These are phyloP conservation scores for Solanum paucissectum DNA, from an alignment of 257 asterid species.

Conservation along the genomic window DNA sequence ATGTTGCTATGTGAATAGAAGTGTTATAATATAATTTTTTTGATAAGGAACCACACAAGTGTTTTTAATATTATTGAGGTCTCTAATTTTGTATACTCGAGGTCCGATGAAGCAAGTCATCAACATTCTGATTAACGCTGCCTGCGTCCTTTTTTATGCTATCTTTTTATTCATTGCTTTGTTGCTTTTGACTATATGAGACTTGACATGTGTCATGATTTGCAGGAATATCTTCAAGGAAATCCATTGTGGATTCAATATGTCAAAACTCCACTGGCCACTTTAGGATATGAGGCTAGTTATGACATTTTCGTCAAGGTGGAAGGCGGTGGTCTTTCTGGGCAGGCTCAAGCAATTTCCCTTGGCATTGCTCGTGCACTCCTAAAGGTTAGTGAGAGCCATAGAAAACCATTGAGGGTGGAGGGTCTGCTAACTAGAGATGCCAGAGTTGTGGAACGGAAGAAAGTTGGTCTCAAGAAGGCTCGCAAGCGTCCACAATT, in stretches of 20 bases:
- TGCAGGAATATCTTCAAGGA: constrained; percentile 96
- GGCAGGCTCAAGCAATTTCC: constrained; percentile 91
- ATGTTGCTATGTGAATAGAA: background rate
- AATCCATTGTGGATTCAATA: constrained; percentile 95
- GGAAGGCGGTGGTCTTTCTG: constrained; percentile 90
- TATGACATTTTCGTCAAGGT: constrained; percentile 91
- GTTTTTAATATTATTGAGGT: background rate
- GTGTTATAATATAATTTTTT: background rate
- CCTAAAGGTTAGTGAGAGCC: constrained; percentile 80
- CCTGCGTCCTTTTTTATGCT: background rate
- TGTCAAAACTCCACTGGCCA: constrained; percentile 66
- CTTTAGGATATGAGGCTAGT: constrained; percentile 78
- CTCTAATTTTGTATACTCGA: background rate
- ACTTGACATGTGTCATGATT: background rate
- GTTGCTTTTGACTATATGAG: background rate
- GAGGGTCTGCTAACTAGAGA: constrained; percentile 95
- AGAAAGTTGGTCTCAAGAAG: constrained; percentile 81
- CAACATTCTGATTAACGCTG: background rate
- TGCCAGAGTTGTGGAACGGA: constrained; percentile 89
- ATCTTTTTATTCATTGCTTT: background rate
- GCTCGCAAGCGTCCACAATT: constrained; percentile 97
- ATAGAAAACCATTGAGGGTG: constrained; percentile 63
- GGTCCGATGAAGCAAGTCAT: background rate
- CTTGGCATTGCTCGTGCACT: constrained; percentile 95
- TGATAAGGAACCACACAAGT: background rate